Evolutionary conservation across 2,329 filamentous ascomycete species (phyloP), one percentile per base, ranked within the genome.

Genomic region (Graphilbum sp.): DNA sequence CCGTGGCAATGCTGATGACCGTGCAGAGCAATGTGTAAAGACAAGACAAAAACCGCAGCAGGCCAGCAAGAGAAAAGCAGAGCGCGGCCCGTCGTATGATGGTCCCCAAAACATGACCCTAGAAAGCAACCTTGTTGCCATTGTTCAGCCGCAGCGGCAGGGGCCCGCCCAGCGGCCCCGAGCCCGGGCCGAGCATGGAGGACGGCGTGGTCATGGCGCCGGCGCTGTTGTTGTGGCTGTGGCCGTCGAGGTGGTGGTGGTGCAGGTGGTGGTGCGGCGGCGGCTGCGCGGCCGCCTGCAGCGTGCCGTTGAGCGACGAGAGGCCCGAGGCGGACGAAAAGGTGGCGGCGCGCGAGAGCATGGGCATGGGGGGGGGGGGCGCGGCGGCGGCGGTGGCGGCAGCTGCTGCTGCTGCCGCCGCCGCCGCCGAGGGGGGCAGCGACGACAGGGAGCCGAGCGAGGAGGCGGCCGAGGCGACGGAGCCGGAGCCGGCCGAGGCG

Each of bases 311-410:
- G 35, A 55, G 49, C 21, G 53, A 54, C 40, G 50, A 50, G 34
- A 57, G 45, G 43, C 77, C 72, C 3, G 78, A 75, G 12, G 66
- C 30, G 0, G 78, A 78, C 16, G 61, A 59, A 43, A 67, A 63
- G 0, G 79, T 81, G 37, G 58, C 54, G 56, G 54, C 55, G n/a
- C 69, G 63, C 18, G 63, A 64, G 6, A 24, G 5, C 6, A 11
- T 24, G 5, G 21, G 21, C 21, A 24, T n/a, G n/a, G n/a, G n/a
- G n/a, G n/a, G n/a, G n/a, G n/a, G n/a, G n/a, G n/a, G n/a, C n/a
- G n/a, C n/a, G n/a, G 21, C 21, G 21, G 11, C 21, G 21, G 11
- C 11, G 11, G 21, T 11, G 21, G 11, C 21, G 21, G 21, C 21
- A 24, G 21, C 21, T n/a, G n/a, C n/a, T n/a, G n/a, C n/a, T n/a